A percentile compares a stretch with the other conserved stretches of the same genome.
Evolutionary conservation across 108 stramenopile species (phyloP).

Genomic region (Fragilaria crotonensis): DNA sequence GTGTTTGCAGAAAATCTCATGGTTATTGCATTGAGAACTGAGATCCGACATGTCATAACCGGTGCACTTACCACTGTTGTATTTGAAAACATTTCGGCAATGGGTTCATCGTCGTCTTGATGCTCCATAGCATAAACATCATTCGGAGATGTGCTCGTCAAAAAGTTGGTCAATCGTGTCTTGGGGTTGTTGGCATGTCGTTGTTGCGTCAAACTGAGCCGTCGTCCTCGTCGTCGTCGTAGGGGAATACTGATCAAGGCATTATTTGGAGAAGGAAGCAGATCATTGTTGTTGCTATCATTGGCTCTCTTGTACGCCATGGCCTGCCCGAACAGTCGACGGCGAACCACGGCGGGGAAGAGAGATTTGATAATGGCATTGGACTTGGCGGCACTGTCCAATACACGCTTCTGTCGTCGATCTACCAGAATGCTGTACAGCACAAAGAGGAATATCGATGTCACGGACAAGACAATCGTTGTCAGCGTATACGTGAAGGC

Average conservation of each 20-base stretch:
- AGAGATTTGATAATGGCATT: slow-evolving; percentile 11
- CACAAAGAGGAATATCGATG: slow-evolving; percentile 19
- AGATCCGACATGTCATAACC: no score
- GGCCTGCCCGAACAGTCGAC: no score
- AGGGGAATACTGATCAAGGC: no score
- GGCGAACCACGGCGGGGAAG: slow-evolving; percentile 15
- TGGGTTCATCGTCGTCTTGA: slow-evolving; percentile 20
- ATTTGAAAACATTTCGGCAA: slow-evolving; percentile 51
- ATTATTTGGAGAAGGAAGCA: no score
- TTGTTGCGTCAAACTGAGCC: no score
- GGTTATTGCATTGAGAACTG: no score
- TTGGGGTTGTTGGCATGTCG: no score
- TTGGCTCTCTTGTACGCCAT: no score
- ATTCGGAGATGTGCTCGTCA: background rate
- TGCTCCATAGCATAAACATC: background rate
- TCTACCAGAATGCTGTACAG: slow-evolving; percentile 36
- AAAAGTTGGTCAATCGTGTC: slow-evolving; percentile 2
- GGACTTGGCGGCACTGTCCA: slow-evolving; percentile 10
- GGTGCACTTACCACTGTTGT: slow-evolving; percentile 22
- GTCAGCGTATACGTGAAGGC: background rate
- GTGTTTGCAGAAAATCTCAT: background rate
- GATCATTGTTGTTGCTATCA: no score
- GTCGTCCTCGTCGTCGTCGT: no score
- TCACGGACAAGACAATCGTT: background rate
- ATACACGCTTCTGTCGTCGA: slow-evolving; percentile 7